phyloP scores from a whole-genome alignment of 139 green algal species.

The Prasinococcaceae sp. region DNA sequence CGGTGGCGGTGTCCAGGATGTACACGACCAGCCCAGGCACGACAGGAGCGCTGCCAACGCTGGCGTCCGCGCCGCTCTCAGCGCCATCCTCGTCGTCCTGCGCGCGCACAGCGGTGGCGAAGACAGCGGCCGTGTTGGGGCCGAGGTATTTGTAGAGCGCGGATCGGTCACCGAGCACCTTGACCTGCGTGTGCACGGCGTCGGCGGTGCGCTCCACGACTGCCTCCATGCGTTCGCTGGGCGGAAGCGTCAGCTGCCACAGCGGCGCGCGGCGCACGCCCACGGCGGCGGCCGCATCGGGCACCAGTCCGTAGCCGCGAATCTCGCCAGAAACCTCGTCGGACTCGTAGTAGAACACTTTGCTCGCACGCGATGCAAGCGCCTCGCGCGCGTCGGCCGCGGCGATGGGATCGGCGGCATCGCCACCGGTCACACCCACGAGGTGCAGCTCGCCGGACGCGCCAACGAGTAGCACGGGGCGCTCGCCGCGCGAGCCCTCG shows the following conservation, averaged over 20 bases:
- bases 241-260: constrained; percentile 3
- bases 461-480: too few species aligned
- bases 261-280: constrained; percentile 1
- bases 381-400: too few species aligned
- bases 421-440: too few species aligned
- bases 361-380: too few species aligned
- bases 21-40: constrained; percentile 16
- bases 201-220: constrained; percentile 31
- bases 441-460: too few species aligned
- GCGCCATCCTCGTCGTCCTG: constrained; percentile 10
- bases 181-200: constrained; percentile 50
- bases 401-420: too few species aligned
- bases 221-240: constrained; percentile 28
- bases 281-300: constrained; percentile 1
- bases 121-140: constrained; percentile 75
- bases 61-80: background rate
- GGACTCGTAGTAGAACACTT: background rate
- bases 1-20: constrained; percentile 76
- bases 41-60: background rate
- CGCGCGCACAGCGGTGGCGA: constrained; percentile 23
- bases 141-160: constrained; percentile 86
- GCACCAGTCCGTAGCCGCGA: constrained; percentile 11
- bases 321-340: constrained; percentile 3
- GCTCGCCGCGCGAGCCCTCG: too few species aligned
- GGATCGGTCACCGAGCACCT: constrained; percentile 60